Conservation (phyloP, 495 filamentous ascomycete genomes). For the Xanthoparmelia taractica region DNA sequence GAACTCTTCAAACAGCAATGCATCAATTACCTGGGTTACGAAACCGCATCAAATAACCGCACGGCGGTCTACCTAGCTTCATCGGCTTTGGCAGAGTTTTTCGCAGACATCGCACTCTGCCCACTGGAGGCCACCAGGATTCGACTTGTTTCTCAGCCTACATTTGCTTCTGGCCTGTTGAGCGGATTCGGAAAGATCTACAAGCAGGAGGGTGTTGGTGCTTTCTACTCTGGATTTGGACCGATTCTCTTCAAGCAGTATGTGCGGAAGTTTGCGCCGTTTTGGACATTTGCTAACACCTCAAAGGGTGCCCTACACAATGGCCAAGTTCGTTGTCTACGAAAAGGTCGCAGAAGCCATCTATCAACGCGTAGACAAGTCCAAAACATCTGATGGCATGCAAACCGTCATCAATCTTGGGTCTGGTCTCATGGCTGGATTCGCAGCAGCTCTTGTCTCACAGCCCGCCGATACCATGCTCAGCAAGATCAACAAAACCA, state of each 20-base stretch:
- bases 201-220: conserved; percentile 73
- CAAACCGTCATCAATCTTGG: conserved; percentile 93
- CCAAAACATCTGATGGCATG: conserved; percentile 55
- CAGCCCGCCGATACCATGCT: conserved; percentile 99
- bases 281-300: conserved; percentile 7
- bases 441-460: conserved; percentile 91
- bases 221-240: conserved; percentile 92
- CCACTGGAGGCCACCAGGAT: conserved; percentile 92
- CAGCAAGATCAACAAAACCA: conserved; percentile 99
- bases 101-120: conserved; percentile 90
- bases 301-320: conserved; percentile 85
- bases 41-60: conserved; percentile 76
- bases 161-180: conserved; percentile 73
- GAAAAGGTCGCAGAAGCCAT: conserved; percentile 86
- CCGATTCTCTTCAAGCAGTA: conserved; percentile 96
- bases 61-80: conserved; percentile 86
- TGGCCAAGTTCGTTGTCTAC: conserved; percentile 99
- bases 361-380: conserved; percentile 69
- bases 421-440: conserved; percentile 92
- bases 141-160: conserved; percentile 86
- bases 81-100: conserved; percentile 78
- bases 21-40: conserved; percentile 73
- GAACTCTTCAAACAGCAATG: conserved; percentile 92
- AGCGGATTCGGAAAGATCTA: conserved; percentile 80
- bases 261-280: conserved; percentile 33